A percentile compares a stretch with the other conserved stretches of the same genome.
These are phyloP conservation scores for Phaffomyces antillensis DNA, from an alignment of 805 yeast species.

Conservation along the genomic window DNA sequence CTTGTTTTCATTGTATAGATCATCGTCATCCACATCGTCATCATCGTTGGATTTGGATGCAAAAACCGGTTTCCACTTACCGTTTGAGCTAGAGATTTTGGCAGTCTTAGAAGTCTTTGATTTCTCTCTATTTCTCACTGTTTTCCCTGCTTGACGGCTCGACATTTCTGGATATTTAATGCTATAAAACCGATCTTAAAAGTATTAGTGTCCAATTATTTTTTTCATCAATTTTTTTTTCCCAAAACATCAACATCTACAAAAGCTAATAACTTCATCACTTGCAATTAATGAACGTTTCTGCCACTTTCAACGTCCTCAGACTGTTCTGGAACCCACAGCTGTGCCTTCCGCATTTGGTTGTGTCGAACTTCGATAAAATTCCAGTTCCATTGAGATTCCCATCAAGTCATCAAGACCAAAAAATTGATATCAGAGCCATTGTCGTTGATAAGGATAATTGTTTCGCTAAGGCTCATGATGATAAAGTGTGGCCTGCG, in stretches of 20 bases:
- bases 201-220: too few relatives aligned
- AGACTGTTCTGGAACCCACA: constrained; percentile 55
- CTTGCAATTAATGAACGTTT: constrained; percentile 46
- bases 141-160: too few relatives aligned
- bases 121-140: too few relatives aligned
- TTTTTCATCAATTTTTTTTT: not conserved
- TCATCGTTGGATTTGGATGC: constrained; percentile 1
- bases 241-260: not conserved
- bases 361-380: constrained; percentile 50
- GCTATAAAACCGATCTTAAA: too few relatives aligned
- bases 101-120: too few relatives aligned
- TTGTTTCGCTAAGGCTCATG: constrained; percentile 83
- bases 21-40: constrained; percentile 17
- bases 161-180: too few relatives aligned
- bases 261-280: not conserved
- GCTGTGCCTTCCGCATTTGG: constrained; percentile 60
- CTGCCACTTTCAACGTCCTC: constrained; percentile 68
- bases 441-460: constrained; percentile 91
- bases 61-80: constrained; percentile 6
- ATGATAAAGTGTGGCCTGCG: constrained; percentile 71
- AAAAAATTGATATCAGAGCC: constrained; percentile 46
- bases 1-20: constrained; percentile 33
- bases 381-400: constrained; percentile 46
- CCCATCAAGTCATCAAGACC: constrained; percentile 15
- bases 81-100: not conserved